Evolutionary conservation across 192 early-diverging fungal genomes (phyloP), one percentile per base, ranked within the genome.

Genomic region (Coemansia sp.): DNA sequence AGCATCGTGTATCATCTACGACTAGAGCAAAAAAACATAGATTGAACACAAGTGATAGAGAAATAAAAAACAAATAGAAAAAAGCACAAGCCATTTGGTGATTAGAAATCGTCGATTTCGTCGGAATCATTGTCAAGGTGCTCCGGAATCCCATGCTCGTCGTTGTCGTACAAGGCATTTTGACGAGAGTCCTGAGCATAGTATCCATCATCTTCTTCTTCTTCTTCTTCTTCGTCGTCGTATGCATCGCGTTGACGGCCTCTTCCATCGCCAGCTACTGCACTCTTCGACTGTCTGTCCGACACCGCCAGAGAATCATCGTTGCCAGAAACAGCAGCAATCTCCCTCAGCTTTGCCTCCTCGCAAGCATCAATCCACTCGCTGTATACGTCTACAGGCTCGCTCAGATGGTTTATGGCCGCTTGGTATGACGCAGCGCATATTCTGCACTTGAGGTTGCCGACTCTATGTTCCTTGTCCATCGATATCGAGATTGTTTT

Each of bases 311-410:
- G 12, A 8, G 42, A 31, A 17, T 5, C 17, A 20, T 34, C 25
- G 25, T 25, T 49, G 5, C n/a, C 12, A 8, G 22, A 25, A 28
- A 12, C 28, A n/a, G 42, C 42, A 1, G 42, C 34, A 14, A 33
- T 42, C 8, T 72, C 73, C 40, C 50, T 58, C 25, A 60, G 61
- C 66, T 86, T 83, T 42, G 84, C 85, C 42, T 87, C 82, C 57
- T 94, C 92, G 64, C 87, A 89, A 1, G 90, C 87, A 78, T 97
- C 96, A 30, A 97, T 84, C 94, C 94, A 97, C 34, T 89, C 91
- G 30, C 85, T 85, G 61, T 97, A 97, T 10, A 97, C 92, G 74
- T 97, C 96, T 14, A 95, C 87, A 6, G 93, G 85, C 45, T 90
- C 90, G 59, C 85, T 85, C 10, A 97, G 77, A 42, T 66, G 60